Base-by-base conservation (phyloP, 768 basidiomycete species). In the Suillus clintonianus region DNA sequence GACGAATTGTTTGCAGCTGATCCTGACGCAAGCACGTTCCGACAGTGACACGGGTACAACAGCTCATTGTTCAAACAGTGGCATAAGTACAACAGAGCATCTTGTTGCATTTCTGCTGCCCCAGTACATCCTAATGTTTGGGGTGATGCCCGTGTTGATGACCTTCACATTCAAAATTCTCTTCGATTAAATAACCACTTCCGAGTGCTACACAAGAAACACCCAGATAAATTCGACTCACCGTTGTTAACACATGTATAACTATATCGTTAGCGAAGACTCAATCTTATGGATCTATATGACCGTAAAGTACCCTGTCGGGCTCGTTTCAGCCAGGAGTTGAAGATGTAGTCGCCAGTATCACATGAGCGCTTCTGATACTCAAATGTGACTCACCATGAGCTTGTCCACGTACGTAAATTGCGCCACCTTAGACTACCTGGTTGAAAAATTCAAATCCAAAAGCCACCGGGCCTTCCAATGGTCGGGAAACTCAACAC, bases 1-100 rank as follows among this genome's bases (percentile, higher is more conserved):
- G 41, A 45, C 51, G 17, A 54, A 54, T 13, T 32, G 30, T 51
- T 37, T 58, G 27, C 67, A 89, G 82, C 87, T 89, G 0, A 83
- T 82, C 62, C 74, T 90, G 47, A 89, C 87, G 1, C 88, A 90
- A 68, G 83, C 87, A 8, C 84, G 87, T 67, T 89, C 86, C 27
- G 27, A 27, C 27, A 27, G 27, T 53, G 87, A 84, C 1, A 87
- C 86, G 1, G 88, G 89, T 36, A 80, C 77, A 30, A 85, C 86
- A 4, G 27, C 4, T 2, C 27, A 27, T 27, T 27, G 27, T 27
- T 27, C 27, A 2, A 27, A 27, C 27, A 27, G 27, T 27, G 27
- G 4, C 27, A 27, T 27, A 27, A 27, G 27, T 27, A 27, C 27
- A 27, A 27, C 27, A 27, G 86, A 87, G 57, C 36, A 61, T 9